Evolutionary conservation across 305 asterid species (phyloP).

Genomic region (Coffea humblotiana): DNA sequence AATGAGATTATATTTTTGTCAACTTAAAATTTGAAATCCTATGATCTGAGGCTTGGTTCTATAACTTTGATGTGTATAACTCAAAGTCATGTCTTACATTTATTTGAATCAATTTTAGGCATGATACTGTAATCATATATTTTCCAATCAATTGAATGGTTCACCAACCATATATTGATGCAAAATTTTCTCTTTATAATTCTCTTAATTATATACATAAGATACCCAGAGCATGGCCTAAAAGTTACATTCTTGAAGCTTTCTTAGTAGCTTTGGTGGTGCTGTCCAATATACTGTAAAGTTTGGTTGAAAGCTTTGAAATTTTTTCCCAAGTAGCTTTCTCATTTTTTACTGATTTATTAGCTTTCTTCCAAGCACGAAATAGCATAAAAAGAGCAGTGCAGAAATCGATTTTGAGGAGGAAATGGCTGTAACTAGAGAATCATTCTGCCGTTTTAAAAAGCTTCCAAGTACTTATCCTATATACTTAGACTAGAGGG

Average conservation of each 20-base stretch:
- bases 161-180: not conserved
- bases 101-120: not conserved
- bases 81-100: not conserved
- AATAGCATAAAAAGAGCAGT: not conserved
- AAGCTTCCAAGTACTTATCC: not conserved
- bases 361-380: not conserved
- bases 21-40: not conserved
- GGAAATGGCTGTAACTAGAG: not conserved
- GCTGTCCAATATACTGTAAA: no score
- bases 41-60: not conserved
- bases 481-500: not conserved
- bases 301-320: not conserved
- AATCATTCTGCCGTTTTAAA: no score
- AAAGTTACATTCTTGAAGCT: not conserved
- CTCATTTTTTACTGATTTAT: not conserved
- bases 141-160: not conserved
- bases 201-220: not conserved
- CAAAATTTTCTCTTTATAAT: not conserved
- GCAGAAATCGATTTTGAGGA: not conserved
- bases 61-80: not conserved
- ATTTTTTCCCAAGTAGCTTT: not conserved
- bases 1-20: not conserved
- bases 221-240: not conserved
- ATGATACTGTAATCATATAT: not conserved
- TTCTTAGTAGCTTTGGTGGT: not conserved